These are phyloP conservation scores for Pythium myriotylum DNA, from an alignment of 352 stramenopile species.

Conservation along the genomic window DNA sequence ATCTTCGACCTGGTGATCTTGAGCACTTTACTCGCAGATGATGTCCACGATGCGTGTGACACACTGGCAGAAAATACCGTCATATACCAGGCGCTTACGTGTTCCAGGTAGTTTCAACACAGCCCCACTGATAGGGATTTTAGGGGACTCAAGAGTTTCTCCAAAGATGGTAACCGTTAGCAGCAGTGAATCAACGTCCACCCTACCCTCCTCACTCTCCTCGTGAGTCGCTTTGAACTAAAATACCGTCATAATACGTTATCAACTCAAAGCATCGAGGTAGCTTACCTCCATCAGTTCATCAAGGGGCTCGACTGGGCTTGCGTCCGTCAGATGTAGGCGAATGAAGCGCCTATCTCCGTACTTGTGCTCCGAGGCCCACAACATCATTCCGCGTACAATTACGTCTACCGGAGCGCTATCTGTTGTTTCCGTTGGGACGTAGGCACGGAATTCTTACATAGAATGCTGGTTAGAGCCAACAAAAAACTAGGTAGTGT, in stretches of 20 bases:
- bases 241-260: too few species aligned
- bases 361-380: conserved; percentile 9
- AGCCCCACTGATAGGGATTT: not conserved
- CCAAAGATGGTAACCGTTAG: conserved; percentile 9
- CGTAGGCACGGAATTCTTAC: too few species aligned
- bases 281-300: conserved; percentile 18
- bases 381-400: conserved; percentile 1
- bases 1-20: too few species aligned
- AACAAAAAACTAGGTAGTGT: too few species aligned
- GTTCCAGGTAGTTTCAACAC: conserved; percentile 7
- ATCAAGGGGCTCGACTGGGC: conserved; percentile 11
- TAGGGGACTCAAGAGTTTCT: conserved; percentile 5
- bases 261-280: too few species aligned
- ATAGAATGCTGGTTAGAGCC: too few species aligned
- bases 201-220: not conserved
- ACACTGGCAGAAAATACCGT: conserved; percentile 10
- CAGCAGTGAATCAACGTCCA: not conserved
- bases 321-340: conserved; percentile 15
- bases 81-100: conserved; percentile 14
- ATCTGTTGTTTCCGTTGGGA: not conserved
- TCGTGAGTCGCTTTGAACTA: conserved; percentile 2
- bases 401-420: conserved; percentile 15
- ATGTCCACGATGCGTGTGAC: conserved; percentile 4
- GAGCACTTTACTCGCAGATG: not conserved
- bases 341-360: conserved; percentile 5